Conservation (phyloP, 352 stramenopile genomes). For the Sclerospora graminicola region DNA sequence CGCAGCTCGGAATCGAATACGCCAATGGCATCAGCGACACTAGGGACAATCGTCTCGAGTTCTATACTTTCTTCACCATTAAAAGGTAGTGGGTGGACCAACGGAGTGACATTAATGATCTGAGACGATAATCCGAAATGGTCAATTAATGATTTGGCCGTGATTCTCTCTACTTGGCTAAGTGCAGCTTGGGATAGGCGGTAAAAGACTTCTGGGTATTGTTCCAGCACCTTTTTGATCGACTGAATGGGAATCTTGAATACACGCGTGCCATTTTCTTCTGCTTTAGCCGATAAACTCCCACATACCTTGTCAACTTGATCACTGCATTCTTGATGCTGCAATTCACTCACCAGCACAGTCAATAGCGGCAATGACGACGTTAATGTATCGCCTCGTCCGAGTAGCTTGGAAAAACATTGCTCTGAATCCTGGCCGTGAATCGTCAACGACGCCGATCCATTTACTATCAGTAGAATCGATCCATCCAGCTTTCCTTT, state of each 20-base stretch:
- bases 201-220: constrained; percentile 63
- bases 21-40: constrained; percentile 33
- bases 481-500: constrained; percentile 55
- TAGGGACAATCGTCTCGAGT: constrained; percentile 17
- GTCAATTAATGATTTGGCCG: constrained; percentile 62
- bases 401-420: constrained; percentile 41
- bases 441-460: constrained; percentile 45
- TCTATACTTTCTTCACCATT: constrained; percentile 6
- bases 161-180: constrained; percentile 80
- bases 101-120: constrained; percentile 24
- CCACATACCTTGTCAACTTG: constrained; percentile 44
- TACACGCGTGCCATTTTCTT: constrained; percentile 39
- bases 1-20: constrained; percentile 33
- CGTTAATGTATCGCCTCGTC: constrained; percentile 52
- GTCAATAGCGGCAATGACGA: constrained; percentile 63
- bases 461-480: constrained; percentile 60
- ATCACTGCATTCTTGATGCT: constrained; percentile 12
- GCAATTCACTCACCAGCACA: constrained; percentile 34
- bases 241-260: constrained; percentile 50
- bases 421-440: constrained; percentile 29
- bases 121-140: constrained; percentile 59
- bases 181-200: constrained; percentile 60
- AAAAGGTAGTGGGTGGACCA: constrained; percentile 23
- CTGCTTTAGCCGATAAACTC: constrained; percentile 35
- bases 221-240: constrained; percentile 39